Base-by-base conservation (phyloP, 768 basidiomycete genomes). In the Rhodotorula paludigena region DNA sequence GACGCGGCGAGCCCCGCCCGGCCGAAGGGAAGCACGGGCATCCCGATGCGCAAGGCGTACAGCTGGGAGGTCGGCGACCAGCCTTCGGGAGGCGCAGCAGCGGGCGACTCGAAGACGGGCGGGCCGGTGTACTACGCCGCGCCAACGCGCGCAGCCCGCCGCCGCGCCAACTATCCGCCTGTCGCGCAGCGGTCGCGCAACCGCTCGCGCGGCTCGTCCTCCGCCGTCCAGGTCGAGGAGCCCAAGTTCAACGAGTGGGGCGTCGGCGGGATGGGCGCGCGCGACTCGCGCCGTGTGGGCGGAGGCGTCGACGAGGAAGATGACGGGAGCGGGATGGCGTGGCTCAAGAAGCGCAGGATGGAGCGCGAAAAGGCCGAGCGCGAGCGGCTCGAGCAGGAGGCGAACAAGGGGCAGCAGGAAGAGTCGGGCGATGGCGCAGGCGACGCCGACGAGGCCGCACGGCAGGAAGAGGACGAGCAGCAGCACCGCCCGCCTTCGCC, bases 41-140 rank as follows among this genome's bases (percentile, higher is more conserved):
- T 72, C 33, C 71, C 71, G n/a, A 58, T 72, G 63, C 66, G 66
- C 42, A 72, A 68, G 56, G 55, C 66, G 8, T 42, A 63, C 39
- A 68, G 66, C 8, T 72, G 71, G 71, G 71, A 72, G 28, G 42
- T 56, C 28, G 60, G 60, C 32, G 63, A 68, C 28, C 36, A 39
- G 41, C 38, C 49, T 14, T 20, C 45, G 25, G 14, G 18, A 23
- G 36, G 23, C 8, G 25, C 52, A 4, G 21, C 20, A 12, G 21
- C 52, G 33, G 33, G 3, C 33, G 44, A 2, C 38, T 20, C 28
- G 36, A 16, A 12, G 5, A 4, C 52, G 30, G 55, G 57, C 51
- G 61, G 36, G 18, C 59, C 54, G 11, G 59, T 68, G 38, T 68
- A 68, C 53, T 68, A 68, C 48, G 67, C 67, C 28, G 63, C 67